Conservation (phyloP, 1,139 yeast species). For the Taiozyma sp. region DNA sequence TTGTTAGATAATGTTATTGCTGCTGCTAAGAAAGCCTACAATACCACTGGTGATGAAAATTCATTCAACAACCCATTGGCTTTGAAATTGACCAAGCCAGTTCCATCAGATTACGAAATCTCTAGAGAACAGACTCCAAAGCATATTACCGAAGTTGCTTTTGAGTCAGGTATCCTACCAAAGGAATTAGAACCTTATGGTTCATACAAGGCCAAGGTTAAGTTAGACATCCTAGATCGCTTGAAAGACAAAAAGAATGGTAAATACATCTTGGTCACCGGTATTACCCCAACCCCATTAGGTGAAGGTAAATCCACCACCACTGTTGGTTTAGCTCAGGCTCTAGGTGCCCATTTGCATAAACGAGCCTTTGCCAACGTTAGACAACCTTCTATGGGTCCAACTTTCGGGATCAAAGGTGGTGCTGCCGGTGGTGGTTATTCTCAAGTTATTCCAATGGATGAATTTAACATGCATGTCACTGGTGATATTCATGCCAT, state of each 20-base stretch:
- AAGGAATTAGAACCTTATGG: constrained; percentile 71
- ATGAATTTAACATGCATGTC: constrained; percentile 79
- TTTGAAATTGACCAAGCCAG: constrained; percentile 48
- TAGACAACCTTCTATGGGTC: constrained; percentile 86
- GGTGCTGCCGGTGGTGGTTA: constrained; percentile 92
- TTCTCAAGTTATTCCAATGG: constrained; percentile 85
- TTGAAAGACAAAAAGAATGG: constrained; percentile 60
- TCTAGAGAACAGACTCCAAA: constrained; percentile 72
- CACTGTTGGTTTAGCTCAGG: constrained; percentile 76
- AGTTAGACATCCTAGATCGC: constrained; percentile 54
- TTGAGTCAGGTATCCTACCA: constrained; percentile 58
- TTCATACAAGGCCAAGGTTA: constrained; percentile 70
- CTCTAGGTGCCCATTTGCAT: constrained; percentile 70
- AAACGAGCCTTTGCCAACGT: constrained; percentile 73
- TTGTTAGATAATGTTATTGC: constrained; percentile 62
- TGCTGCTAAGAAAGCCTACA: constrained; percentile 49
- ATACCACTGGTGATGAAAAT: constrained; percentile 20
- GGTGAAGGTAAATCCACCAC: constrained; percentile 85
- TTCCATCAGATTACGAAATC: constrained; percentile 74
- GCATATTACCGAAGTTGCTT: constrained; percentile 56
- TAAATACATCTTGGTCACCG: constrained; percentile 69
- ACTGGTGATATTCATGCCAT: constrained; percentile 87
- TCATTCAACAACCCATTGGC: constrained; percentile 40
- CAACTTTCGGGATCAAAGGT: constrained; percentile 84
- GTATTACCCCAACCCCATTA: constrained; percentile 79